Conservation (phyloP, 208 protist species). For the Wallacemonas collosoma region DNA sequence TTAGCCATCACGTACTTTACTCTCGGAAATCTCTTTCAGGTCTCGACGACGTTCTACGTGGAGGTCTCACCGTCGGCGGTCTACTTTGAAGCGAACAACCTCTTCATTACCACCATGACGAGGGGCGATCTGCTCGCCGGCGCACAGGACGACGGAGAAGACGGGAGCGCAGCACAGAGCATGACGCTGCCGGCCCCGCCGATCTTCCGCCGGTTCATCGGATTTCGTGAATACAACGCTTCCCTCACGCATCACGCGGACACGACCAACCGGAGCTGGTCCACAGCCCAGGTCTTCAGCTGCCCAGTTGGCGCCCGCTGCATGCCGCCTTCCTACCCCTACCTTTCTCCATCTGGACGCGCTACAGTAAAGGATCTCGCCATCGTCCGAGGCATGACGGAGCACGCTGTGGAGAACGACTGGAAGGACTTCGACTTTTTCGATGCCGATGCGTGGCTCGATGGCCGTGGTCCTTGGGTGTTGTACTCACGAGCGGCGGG, state of each 20-base stretch:
- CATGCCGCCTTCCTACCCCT: slow-evolving; percentile 26
- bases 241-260: not conserved
- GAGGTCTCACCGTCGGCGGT: slow-evolving; percentile 18
- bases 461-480: slow-evolving; percentile 26
- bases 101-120: slow-evolving; percentile 5
- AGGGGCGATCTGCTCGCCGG: not conserved
- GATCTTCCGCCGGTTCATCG: not conserved
- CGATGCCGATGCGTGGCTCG: slow-evolving; percentile 26
- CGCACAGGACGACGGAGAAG: not conserved
- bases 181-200: not conserved
- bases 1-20: slow-evolving; percentile 15
- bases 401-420: not conserved
- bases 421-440: slow-evolving; percentile 27
- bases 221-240: slow-evolving; percentile 8
- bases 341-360: slow-evolving; percentile 3
- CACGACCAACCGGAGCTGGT: slow-evolving; percentile 9
- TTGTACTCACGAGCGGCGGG: not conserved
- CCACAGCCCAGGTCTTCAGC: not conserved
- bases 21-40: not conserved
- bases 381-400: not conserved
- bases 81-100: slow-evolving; percentile 16
- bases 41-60: slow-evolving; percentile 8
- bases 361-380: not conserved
- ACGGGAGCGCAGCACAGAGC: not conserved
- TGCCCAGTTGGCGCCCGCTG: slow-evolving; percentile 11